Percentiles rank a stretch among this genome's conserved stretches.
These are phyloP conservation scores for Kodamaea restingae DNA, from an alignment of 805 yeast genomes.

Conservation along the genomic window DNA sequence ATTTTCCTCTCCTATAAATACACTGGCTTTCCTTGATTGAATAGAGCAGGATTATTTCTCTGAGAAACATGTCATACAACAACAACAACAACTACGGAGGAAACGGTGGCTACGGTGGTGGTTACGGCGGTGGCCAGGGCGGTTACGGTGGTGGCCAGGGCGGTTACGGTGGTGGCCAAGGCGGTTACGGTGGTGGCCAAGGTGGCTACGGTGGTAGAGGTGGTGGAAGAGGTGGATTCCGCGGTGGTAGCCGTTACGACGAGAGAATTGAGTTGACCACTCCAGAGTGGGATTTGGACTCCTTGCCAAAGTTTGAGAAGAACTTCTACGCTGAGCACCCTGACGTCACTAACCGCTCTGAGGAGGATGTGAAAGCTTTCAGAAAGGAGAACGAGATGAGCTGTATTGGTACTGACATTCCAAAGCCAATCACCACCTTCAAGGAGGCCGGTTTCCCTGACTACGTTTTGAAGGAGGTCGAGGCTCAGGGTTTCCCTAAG, in stretches of 20 bases:
- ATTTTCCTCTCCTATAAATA: slow-evolving; percentile 4
- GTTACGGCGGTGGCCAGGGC: slow-evolving; percentile 17
- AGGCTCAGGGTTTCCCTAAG: slow-evolving; percentile 84
- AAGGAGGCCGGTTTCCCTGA: slow-evolving; percentile 98
- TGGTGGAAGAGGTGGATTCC: slow-evolving; percentile 35
- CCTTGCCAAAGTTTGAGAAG: slow-evolving; percentile 87
- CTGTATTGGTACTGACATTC: slow-evolving; percentile 76
- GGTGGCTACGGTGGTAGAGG: slow-evolving; percentile 38
- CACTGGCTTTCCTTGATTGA: not conserved
- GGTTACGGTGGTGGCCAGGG: slow-evolving; percentile 21
- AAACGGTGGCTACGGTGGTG: slow-evolving; percentile 20
- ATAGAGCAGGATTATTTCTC: not conserved
- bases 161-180: slow-evolving; percentile 12
- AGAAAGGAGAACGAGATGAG: slow-evolving; percentile 86
- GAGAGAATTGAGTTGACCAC: slow-evolving; percentile 50
- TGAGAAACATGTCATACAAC: slow-evolving; percentile 35
- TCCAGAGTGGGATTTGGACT: slow-evolving; percentile 77
- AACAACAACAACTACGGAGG: slow-evolving; percentile 13
- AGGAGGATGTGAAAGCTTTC: slow-evolving; percentile 67
- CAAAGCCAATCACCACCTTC: slow-evolving; percentile 87
- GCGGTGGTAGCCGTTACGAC: slow-evolving; percentile 35
- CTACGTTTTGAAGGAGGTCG: slow-evolving; percentile 84
- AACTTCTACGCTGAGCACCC: slow-evolving; percentile 90
- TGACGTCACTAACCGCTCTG: slow-evolving; percentile 68
- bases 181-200: slow-evolving; percentile 25